These are phyloP conservation scores for Yamadazyma songkhlaensis DNA, from an alignment of 1,139 yeast genomes.

Conservation along the genomic window DNA sequence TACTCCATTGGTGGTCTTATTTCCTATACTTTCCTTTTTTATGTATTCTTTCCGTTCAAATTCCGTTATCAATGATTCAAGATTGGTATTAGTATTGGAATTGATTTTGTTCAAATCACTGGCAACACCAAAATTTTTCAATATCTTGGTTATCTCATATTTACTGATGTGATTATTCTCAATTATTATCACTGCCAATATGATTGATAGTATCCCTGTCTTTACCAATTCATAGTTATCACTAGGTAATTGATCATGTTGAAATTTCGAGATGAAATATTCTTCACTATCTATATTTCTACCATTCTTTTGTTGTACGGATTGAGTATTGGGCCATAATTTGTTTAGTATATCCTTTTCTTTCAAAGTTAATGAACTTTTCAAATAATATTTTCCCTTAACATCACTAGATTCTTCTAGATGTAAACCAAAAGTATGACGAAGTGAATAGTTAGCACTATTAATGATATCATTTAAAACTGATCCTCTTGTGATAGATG, in stretches of 20 bases:
- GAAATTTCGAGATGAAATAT: conserved; percentile 17
- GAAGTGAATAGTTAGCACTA: conserved; percentile 11
- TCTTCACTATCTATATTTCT: conserved; percentile 9
- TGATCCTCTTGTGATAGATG: conserved; percentile 9
- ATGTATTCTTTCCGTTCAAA: conserved; percentile 35
- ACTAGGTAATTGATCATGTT: conserved; percentile 14
- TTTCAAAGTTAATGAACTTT: conserved; percentile 17
- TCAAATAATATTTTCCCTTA: conserved; percentile 17
- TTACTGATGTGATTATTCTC: conserved; percentile 35
- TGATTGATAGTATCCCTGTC: conserved; percentile 26
- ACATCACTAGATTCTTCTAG: conserved; percentile 16
- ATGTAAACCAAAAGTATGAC: conserved; percentile 29
- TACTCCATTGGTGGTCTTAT: background rate
- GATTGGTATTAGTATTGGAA: conserved; percentile 22
- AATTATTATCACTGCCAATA: conserved; percentile 29
- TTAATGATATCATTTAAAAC: conserved; percentile 1
- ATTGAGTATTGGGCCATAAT: conserved; percentile 16
- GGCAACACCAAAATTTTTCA: conserved; percentile 31
- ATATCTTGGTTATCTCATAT: conserved; percentile 18
- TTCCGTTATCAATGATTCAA: conserved; percentile 26
- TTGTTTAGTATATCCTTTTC: conserved; percentile 23
- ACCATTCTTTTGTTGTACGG: conserved; percentile 5
- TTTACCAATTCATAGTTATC: conserved; percentile 29
- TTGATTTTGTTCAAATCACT: conserved; percentile 19
- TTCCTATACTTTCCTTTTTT: conserved; percentile 12